phyloP scores from a whole-genome alignment of 2,329 filamentous ascomycete genomes.

The Exserohilum turcica region DNA sequence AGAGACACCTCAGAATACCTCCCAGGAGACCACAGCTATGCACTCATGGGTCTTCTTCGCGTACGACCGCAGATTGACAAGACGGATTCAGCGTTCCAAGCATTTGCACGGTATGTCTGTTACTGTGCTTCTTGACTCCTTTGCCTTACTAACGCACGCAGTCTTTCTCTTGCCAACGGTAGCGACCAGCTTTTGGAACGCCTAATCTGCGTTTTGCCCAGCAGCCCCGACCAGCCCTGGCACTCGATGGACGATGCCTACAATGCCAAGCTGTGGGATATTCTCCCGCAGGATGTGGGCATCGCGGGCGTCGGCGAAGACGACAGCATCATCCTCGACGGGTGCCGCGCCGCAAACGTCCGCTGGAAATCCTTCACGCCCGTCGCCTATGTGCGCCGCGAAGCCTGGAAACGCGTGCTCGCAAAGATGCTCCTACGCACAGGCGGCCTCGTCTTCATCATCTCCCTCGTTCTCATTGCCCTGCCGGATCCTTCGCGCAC shows the following conservation, averaged over 20 bases:
- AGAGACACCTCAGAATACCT: slow-evolving; percentile 47
- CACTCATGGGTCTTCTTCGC: slow-evolving; percentile 54
- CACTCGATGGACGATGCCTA: slow-evolving; percentile 51
- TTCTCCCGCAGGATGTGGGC: slow-evolving; percentile 49
- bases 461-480: slow-evolving; percentile 19
- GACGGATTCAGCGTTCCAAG: slow-evolving; percentile 53
- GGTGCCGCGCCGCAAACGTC: slow-evolving; percentile 50
- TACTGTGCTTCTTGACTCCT: background rate
- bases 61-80: slow-evolving; percentile 48
- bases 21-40: slow-evolving; percentile 52
- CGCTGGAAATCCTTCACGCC: slow-evolving; percentile 51
- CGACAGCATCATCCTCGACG: slow-evolving; percentile 53
- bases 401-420: slow-evolving; percentile 35
- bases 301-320: slow-evolving; percentile 50
- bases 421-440: slow-evolving; percentile 26
- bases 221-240: slow-evolving; percentile 46
- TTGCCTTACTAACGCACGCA: slow-evolving; percentile 7
- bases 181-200: slow-evolving; percentile 54
- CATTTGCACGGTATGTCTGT: slow-evolving; percentile 48
- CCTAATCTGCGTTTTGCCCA: slow-evolving; percentile 52
- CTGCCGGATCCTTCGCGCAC: background rate
- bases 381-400: slow-evolving; percentile 36
- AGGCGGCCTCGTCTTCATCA: slow-evolving; percentile 23
- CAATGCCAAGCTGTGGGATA: slow-evolving; percentile 53
- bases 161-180: slow-evolving; percentile 54